These are phyloP conservation scores for Botrytis deweyae DNA, from an alignment of 2,329 filamentous ascomycete genomes.

Conservation along the genomic window DNA sequence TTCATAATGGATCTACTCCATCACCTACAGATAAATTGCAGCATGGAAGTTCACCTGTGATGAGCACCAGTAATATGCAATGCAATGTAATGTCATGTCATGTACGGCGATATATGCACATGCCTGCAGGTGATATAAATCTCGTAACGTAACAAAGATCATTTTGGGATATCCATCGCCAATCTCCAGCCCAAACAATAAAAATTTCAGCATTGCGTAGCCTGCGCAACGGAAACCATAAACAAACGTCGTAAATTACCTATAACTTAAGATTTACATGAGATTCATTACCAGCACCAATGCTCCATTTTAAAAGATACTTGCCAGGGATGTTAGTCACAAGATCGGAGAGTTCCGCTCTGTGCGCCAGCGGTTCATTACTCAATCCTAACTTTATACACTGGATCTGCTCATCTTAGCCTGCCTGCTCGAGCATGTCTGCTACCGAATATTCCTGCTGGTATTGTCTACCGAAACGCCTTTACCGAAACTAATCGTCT, in stretches of 20 bases:
- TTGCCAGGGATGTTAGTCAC: not conserved
- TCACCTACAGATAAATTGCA: not conserved
- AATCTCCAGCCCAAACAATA: not conserved
- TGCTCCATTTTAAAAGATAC: not conserved
- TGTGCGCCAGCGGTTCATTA: conserved; percentile 10
- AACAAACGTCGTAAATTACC: not conserved
- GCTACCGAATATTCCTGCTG: not conserved
- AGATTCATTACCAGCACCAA: not conserved
- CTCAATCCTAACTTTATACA: conserved; percentile 12
- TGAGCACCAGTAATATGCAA: conserved; percentile 11
- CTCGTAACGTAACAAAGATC: conserved; percentile 14
- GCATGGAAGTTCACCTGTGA: not conserved
- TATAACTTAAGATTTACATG: conserved; percentile 5
- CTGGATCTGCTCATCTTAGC: not conserved
- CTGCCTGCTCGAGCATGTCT: not conserved
- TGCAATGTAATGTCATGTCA: conserved; percentile 9
- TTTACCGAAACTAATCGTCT: conserved; percentile 3
- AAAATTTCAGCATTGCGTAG: not conserved
- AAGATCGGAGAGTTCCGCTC: not conserved
- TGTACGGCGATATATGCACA: not conserved
- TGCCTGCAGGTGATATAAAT: conserved; percentile 11
- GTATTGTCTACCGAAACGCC: not conserved
- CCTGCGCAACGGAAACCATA: not conserved
- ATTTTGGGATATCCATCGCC: conserved; percentile 6
- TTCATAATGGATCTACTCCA: not conserved